phyloP scores from a whole-genome alignment of 2,329 filamentous ascomycete species.

The Fusarium napiforme region DNA sequence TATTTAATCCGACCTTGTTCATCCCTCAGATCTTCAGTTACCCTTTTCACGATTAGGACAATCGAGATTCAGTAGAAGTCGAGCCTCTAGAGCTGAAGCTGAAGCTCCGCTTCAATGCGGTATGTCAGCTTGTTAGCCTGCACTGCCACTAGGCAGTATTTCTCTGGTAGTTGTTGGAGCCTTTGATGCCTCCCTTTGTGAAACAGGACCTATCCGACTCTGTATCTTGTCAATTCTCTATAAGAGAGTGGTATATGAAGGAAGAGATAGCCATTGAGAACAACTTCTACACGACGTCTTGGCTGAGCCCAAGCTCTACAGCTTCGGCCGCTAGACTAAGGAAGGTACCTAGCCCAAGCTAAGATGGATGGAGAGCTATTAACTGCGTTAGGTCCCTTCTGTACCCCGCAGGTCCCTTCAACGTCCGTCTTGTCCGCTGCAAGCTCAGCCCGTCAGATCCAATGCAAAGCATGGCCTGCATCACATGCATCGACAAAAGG shows the following conservation, averaged over 20 bases:
- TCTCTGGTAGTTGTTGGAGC: not conserved
- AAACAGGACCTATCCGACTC: not conserved
- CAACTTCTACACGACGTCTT: not conserved
- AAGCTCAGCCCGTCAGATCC: slow-evolving; percentile 1
- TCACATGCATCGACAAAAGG: slow-evolving; percentile 21
- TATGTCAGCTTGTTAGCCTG: slow-evolving; percentile 5
- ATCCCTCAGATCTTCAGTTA: not conserved
- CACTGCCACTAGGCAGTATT: slow-evolving; percentile 3
- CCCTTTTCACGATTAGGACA: not conserved
- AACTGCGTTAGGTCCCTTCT: not conserved
- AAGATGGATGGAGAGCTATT: not conserved
- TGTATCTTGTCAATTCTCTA: not conserved
- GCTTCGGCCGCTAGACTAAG: not conserved
- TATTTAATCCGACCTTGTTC: not conserved
- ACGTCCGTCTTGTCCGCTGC: not conserved
- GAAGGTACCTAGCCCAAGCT: not conserved
- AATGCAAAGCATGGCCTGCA: not conserved
- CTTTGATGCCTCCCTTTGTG: not conserved
- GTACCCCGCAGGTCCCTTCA: slow-evolving; percentile 32
- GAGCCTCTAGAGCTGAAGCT: not conserved
- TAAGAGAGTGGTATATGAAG: not conserved
- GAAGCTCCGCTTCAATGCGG: not conserved
- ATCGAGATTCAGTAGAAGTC: not conserved
- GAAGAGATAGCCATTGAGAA: not conserved
- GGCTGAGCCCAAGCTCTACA: not conserved